Percentiles rank a stretch among this genome's conserved stretches.
Evolutionary conservation across 805 yeast species (phyloP).

Genomic region (Metschnikowia noctiluminum): DNA sequence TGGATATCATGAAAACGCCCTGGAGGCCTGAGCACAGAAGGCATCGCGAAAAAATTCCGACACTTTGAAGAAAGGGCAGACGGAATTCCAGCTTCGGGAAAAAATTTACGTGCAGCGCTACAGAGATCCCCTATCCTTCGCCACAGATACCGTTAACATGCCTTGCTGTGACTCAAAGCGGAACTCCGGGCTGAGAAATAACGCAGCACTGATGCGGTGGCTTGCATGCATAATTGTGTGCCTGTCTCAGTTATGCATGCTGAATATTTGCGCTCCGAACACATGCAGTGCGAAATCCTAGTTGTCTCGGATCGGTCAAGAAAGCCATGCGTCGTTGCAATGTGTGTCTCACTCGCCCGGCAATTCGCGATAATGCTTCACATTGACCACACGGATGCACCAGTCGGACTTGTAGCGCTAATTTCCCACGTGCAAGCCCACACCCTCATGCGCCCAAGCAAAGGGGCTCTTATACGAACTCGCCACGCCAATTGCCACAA

Average conservation of each 20-base stretch:
- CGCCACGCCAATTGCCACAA: not conserved
- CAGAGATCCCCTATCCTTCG: not conserved
- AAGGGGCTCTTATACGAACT: not conserved
- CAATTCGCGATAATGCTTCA: too few relatives aligned
- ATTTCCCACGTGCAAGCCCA: not conserved
- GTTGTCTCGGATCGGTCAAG: not conserved
- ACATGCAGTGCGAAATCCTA: not conserved
- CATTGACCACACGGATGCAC: not conserved
- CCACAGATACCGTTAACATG: not conserved
- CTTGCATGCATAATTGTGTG: constrained; percentile 1
- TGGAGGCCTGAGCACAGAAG: too few relatives aligned
- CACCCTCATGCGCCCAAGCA: too few relatives aligned
- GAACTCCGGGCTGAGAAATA: not conserved
- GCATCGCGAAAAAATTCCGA: too few relatives aligned
- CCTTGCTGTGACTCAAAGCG: not conserved
- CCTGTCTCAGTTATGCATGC: not conserved
- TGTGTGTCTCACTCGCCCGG: not conserved
- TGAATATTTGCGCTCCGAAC: not conserved
- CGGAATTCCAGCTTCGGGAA: too few relatives aligned
- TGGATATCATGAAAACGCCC: too few relatives aligned
- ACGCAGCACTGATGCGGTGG: not conserved
- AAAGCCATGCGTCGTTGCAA: too few relatives aligned
- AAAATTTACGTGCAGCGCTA: not conserved
- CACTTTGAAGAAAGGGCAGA: too few relatives aligned
- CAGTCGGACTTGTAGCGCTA: not conserved